Evolutionary conservation across 805 yeast species (phyloP).

Genomic region (Wickerhamiella kurtzmanii): DNA sequence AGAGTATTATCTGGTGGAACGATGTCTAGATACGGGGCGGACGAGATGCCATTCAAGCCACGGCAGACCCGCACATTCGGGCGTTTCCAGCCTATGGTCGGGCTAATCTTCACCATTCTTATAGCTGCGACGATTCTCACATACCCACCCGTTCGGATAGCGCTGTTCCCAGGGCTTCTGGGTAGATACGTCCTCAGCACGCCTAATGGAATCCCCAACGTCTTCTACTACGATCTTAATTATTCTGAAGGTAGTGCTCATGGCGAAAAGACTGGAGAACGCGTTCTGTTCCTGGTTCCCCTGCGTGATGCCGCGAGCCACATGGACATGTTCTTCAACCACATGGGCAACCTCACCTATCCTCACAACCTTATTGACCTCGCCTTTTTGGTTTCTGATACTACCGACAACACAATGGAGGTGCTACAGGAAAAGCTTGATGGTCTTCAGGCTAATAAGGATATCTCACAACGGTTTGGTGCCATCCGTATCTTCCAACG

Average conservation of each 20-base stretch:
- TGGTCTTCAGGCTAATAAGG: constrained; percentile 52
- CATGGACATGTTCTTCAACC: constrained; percentile 77
- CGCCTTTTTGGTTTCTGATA: constrained; percentile 80
- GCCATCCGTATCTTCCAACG: constrained; percentile 73
- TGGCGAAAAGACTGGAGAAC: constrained; percentile 71
- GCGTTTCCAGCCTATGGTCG: constrained; percentile 1
- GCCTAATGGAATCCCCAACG: constrained; percentile 26
- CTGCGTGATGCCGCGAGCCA: constrained; percentile 85
- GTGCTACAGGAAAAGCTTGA: constrained; percentile 43
- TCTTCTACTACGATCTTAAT: constrained; percentile 60
- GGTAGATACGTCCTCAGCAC: constrained; percentile 13
- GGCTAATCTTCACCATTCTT: constrained; percentile 5
- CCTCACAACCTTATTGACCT: constrained; percentile 77
- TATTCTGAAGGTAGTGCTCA: constrained; percentile 50
- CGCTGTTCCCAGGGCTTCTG: constrained; percentile 2
- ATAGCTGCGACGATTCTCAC: constrained; percentile 7
- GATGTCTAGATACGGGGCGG: neutral
- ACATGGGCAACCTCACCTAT: constrained; percentile 65
- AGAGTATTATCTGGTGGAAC: too few species aligned
- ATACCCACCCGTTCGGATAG: constrained; percentile 9
- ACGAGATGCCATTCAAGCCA: neutral
- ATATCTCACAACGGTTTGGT: constrained; percentile 50
- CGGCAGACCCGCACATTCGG: neutral
- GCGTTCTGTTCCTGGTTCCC: constrained; percentile 78
- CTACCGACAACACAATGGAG: constrained; percentile 76